Conservation (phyloP, 192 early-diverging fungal genomes). For the Podila clonocystis region DNA sequence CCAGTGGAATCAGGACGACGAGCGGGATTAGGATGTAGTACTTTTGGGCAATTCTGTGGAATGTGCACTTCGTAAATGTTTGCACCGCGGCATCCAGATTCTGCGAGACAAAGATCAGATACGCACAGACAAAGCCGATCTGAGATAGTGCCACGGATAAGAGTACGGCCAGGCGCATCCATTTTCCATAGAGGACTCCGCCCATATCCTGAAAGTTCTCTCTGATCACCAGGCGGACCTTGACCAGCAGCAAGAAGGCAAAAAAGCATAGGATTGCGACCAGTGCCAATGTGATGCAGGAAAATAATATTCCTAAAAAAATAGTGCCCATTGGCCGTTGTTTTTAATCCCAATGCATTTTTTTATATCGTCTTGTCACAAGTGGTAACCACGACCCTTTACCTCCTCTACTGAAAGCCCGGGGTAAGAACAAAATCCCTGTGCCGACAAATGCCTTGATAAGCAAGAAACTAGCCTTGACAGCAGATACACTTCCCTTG, state of each 20-base stretch:
- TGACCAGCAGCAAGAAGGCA: slow-evolving; percentile 71
- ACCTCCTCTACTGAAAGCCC: slow-evolving; percentile 66
- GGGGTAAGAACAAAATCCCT: slow-evolving; percentile 78
- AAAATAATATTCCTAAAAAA: slow-evolving; percentile 67
- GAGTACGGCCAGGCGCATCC: slow-evolving; percentile 49
- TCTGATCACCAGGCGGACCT: slow-evolving; percentile 65
- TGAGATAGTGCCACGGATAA: slow-evolving; percentile 72
- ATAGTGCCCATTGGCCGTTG: slow-evolving; percentile 20
- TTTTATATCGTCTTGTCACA: slow-evolving; percentile 53
- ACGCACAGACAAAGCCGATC: slow-evolving; percentile 90
- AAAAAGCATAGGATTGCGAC: slow-evolving; percentile 71
- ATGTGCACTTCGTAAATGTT: slow-evolving; percentile 72
- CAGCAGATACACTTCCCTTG: slow-evolving; percentile 35
- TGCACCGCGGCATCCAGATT: slow-evolving; percentile 78
- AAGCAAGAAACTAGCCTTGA: slow-evolving; percentile 53
- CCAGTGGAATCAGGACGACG: slow-evolving; percentile 73
- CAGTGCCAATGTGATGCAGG: slow-evolving; percentile 58
- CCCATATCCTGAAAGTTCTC: slow-evolving; percentile 69
- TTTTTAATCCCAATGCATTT: neutral
- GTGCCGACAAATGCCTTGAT: slow-evolving; percentile 81
- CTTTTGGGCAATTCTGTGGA: slow-evolving; percentile 64
- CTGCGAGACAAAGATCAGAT: slow-evolving; percentile 89
- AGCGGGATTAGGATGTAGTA: slow-evolving; percentile 83
- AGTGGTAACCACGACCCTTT: slow-evolving; percentile 3
- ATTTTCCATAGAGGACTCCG: slow-evolving; percentile 30